These are phyloP conservation scores for Rubus idaeus DNA, from an alignment of 306 rosid genomes.

Conservation along the genomic window DNA sequence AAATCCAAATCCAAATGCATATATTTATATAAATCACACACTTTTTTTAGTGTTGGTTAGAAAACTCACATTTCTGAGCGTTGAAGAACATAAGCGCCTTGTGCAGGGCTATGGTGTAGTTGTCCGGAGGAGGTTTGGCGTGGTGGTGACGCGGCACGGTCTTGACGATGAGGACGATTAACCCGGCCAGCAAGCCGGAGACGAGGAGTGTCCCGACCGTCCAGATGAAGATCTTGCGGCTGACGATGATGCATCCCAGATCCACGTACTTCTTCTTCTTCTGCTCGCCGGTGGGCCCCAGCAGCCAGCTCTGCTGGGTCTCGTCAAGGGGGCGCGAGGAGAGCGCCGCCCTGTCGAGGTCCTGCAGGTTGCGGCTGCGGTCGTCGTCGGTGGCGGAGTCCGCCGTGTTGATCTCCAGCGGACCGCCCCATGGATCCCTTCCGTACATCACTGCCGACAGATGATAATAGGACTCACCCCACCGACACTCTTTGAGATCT, in stretches of 20 bases:
- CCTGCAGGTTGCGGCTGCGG: conserved; percentile 84
- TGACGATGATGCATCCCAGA: conserved; percentile 91
- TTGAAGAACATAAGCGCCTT: conserved; percentile 98
- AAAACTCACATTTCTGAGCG: conserved; percentile 65
- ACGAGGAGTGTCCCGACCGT: conserved; percentile 62
- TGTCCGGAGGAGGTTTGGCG: conserved; percentile 70
- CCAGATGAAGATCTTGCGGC: conserved; percentile 94
- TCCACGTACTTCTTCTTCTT: conserved; percentile 99
- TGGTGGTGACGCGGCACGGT: conserved; percentile 78
- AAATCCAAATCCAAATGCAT: no score
- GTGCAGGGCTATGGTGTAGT: conserved; percentile 88
- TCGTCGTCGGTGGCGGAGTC: conserved; percentile 97
- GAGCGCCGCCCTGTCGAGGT: conserved; percentile 81
- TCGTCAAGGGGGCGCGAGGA: conserved; percentile 90
- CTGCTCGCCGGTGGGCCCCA: conserved; percentile 80
- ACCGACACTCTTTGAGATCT: background rate
- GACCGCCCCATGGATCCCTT: conserved; percentile 99
- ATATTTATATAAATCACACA: no score
- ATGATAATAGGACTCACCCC: no score
- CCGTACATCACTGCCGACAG: conserved; percentile 55
- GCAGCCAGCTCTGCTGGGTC: conserved; percentile 97
- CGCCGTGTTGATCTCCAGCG: conserved; percentile 84
- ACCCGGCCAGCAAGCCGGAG: conserved; percentile 68
- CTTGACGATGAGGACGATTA: conserved; percentile 76
- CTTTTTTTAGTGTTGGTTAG: no score